Evolutionary conservation across 345 rosid genomes (phyloP), one percentile per base, ranked within the genome.

Genomic region (Dimocarpus longan): DNA sequence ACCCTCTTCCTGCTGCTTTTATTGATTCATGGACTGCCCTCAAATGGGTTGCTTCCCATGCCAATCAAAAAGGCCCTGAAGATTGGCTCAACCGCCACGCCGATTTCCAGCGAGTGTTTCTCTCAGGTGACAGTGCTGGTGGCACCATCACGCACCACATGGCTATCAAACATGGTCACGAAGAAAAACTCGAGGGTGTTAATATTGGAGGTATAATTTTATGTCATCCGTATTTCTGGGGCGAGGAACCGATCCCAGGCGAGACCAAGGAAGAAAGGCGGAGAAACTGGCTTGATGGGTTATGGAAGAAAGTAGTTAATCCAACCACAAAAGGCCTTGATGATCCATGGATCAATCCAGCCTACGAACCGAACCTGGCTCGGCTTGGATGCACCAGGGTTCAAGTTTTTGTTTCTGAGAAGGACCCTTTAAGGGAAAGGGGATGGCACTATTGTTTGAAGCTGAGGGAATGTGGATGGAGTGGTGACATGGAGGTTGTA

Each of bases 1-100:
- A 80, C 16, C 89, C 90, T 21, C 68, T 84, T 21, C 86, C 86
- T 63, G 86, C 79, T 8, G 81, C 85, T 73, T 86, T 79, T 43
- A 82, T 84, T 1, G 87, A 88, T 4, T 82, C 87, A 2, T 86
- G 89, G 91, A 77, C 80, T 0, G 89, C 79, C 15, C 91, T 88
- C 70, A 70, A 42, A 40, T 88, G 90, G 90, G 85, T 82, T 1
- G 83, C 82, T 4, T 19, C 79, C 68, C 88, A 87, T 52, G 79
- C 11, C 5, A 10, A 66, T 2, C 73, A 81, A 21, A 28, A 43
- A 12, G 91, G 89, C 19, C 78, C 86, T 0, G 87, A 86, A 11
- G 37, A 74, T 0, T 86, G 89, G 91, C 56, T 88, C 56, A 82
- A 84, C 68, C 9, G 39, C 15, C 80, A 81, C 32, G 91, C 81